These are phyloP conservation scores for Fusarium scirpi DNA, from an alignment of 2,329 filamentous ascomycete genomes.

Conservation along the genomic window DNA sequence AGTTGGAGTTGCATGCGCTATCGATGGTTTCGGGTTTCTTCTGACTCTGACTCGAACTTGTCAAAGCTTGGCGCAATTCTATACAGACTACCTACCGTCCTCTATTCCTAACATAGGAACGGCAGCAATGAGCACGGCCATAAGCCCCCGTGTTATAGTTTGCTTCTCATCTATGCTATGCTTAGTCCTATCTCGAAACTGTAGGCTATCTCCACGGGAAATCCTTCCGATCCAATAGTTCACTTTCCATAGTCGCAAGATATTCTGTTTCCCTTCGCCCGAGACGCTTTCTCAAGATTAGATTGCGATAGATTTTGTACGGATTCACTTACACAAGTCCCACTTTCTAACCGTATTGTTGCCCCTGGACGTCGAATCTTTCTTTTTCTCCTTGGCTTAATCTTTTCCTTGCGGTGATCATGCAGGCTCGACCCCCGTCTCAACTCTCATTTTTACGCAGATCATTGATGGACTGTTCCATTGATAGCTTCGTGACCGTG, in stretches of 20 bases:
- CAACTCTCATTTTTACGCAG: slow-evolving; percentile 38
- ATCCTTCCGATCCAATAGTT: slow-evolving; percentile 12
- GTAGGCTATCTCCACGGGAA: slow-evolving; percentile 19
- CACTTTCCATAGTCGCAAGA: not conserved
- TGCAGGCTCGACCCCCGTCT: slow-evolving; percentile 41
- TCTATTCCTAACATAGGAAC: slow-evolving; percentile 14
- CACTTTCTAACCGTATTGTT: slow-evolving; percentile 19
- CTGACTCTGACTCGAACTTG: slow-evolving; percentile 36
- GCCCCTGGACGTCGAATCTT: not conserved
- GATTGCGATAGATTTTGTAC: slow-evolving; percentile 9
- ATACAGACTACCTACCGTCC: not conserved
- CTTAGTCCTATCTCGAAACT: slow-evolving; percentile 14
- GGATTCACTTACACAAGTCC: slow-evolving; percentile 1
- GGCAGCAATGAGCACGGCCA: slow-evolving; percentile 12
- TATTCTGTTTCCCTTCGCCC: not conserved
- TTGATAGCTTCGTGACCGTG: slow-evolving; percentile 28
- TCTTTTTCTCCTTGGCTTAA: slow-evolving; percentile 26
- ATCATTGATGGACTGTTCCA: slow-evolving; percentile 40
- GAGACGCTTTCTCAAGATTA: slow-evolving; percentile 1
- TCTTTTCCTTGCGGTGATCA: slow-evolving; percentile 45
- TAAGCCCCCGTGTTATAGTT: slow-evolving; percentile 18
- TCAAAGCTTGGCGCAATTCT: slow-evolving; percentile 26
- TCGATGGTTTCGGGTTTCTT: slow-evolving; percentile 1
- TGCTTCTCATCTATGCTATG: slow-evolving; percentile 13
- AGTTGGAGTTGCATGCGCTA: not conserved